Conservation (phyloP, 495 filamentous ascomycete genomes). For the Jackrogersella multiformis region DNA sequence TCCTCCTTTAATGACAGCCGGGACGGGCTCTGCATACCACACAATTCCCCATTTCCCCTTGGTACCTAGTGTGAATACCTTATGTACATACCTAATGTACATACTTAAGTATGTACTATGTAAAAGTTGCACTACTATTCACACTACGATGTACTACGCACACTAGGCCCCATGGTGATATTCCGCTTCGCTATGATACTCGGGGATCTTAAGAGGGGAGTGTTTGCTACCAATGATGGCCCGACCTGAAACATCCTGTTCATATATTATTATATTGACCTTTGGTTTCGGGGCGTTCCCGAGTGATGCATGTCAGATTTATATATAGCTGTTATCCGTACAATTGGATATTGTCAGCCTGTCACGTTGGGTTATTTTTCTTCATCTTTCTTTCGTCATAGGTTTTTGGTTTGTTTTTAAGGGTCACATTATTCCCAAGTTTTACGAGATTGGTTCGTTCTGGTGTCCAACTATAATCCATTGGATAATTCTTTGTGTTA, state of each 20-base stretch:
- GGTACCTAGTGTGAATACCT: no score
- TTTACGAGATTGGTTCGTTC: neutral
- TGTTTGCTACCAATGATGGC: slow-evolving; percentile 30
- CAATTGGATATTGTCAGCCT: slow-evolving; percentile 1
- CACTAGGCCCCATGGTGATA: no score
- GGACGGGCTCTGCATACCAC: slow-evolving; percentile 13
- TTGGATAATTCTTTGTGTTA: slow-evolving; percentile 1
- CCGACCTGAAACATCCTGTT: slow-evolving; percentile 32
- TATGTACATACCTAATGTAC: no score
- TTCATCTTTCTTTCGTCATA: neutral
- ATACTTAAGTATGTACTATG: no score
- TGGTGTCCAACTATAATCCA: neutral
- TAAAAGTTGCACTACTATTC: no score
- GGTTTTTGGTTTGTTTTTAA: no score
- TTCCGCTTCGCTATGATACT: slow-evolving; percentile 14
- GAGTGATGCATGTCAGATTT: slow-evolving; percentile 19
- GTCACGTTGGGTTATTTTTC: neutral
- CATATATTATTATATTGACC: slow-evolving; percentile 26
- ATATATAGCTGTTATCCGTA: slow-evolving; percentile 3
- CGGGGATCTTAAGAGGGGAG: slow-evolving; percentile 28
- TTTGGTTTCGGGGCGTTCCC: slow-evolving; percentile 10
- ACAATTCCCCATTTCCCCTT: neutral
- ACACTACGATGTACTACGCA: no score
- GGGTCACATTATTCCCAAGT: slow-evolving; percentile 2
- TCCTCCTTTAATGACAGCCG: slow-evolving; percentile 3